Evolutionary conservation across 1,284 basidiomycete genomes (phyloP).

Genomic region (Pseudozyma pruni): DNA sequence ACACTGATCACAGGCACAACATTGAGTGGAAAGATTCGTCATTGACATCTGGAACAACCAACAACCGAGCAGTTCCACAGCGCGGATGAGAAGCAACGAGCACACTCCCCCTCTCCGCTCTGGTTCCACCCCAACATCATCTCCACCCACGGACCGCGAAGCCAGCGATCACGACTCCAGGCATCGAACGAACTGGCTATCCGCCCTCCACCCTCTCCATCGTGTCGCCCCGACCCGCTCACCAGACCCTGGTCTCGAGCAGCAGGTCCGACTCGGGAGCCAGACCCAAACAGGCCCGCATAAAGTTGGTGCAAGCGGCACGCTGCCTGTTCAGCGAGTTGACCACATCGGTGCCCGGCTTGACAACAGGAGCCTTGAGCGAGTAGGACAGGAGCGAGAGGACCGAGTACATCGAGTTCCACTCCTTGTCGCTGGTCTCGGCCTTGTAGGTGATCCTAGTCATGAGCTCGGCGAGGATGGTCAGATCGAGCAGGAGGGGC

Average conservation of each 20-base stretch:
- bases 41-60: too few relatives aligned
- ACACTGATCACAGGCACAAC: too few relatives aligned
- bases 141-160: too few relatives aligned
- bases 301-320: conserved; percentile 89
- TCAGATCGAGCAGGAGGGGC: conserved; percentile 91
- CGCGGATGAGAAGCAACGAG: conserved; percentile 2
- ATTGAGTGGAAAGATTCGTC: too few relatives aligned
- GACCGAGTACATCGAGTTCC: conserved; percentile 66
- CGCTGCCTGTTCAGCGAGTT: conserved; percentile 95
- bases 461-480: conserved; percentile 92
- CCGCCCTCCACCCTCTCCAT: background rate
- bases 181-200: conserved; percentile 5
- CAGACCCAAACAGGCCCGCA: conserved; percentile 72
- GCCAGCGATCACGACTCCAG: too few relatives aligned
- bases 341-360: conserved; percentile 92
- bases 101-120: background rate
- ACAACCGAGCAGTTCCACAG: background rate
- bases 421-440: conserved; percentile 48
- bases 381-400: conserved; percentile 64
- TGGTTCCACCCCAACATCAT: background rate
- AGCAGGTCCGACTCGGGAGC: conserved; percentile 65
- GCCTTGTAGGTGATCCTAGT: conserved; percentile 83
- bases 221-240: background rate
- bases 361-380: conserved; percentile 95
- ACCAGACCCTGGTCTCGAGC: conserved; percentile 65